Evolutionary conservation across 306 rosid species (phyloP), one percentile per base, ranked within the genome.

Genomic region (Senna tora): DNA sequence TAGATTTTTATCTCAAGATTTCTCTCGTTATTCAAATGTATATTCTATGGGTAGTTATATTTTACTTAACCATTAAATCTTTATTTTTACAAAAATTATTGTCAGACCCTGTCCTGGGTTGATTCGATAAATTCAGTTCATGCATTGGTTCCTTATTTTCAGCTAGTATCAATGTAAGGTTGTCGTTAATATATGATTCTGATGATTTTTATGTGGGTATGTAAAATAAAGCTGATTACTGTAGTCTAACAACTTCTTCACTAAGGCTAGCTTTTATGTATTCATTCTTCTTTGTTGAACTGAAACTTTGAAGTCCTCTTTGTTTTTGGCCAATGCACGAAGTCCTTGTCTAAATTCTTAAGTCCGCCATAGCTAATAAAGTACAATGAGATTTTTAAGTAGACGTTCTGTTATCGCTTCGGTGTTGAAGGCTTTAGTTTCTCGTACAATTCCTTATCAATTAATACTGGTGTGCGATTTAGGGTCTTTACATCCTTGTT

Each of bases 91-190:
- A 3, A 62, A 11, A 62, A 11, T 0, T 61, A 36, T 19, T 38
- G 50, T 62, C 33, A 10, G 50, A 62, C 67, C 38, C 9, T 20
- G 0, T 20, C 21, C 36, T 64, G 20, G 53, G 14, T 8, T 22
- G 53, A 20, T 20, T 64, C 13, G 6, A 46, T 8, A 46, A 39
- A 11, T 41, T 25, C 15, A 56, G 55, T 59, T 59, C 28, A 43
- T 50, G 69, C 75, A 51, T 78, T 74, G 70, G 45, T 42, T 67
- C 69, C 25, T 45, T 69, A 47, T 53, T 12, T 78, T 43, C 38
- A 10, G 5, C 16, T 21, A 42, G 54, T 3, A 14, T 42, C 34
- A 19, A 45, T 21, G 1, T 42, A 21, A 3, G 8, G 17, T 7
- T 7, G 33, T 41, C 71, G 64, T 68, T 34, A 0, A 10, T 54